Evolutionary conservation across 306 rosid genomes (phyloP).

Genomic region (Ormosia emarginata): DNA sequence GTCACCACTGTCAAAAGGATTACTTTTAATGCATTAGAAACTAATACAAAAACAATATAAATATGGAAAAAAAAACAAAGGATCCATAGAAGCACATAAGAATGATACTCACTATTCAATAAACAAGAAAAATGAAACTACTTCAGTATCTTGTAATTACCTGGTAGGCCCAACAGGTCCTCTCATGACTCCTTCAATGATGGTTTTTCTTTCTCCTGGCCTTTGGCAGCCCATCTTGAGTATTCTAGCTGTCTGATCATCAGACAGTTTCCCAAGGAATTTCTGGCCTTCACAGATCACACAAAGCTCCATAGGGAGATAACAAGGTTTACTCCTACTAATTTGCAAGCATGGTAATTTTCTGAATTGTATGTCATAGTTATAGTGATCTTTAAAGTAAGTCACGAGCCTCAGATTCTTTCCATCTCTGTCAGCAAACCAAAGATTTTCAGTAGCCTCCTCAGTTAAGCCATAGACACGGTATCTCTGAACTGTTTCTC

Average conservation of each 20-base stretch:
- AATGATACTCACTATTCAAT: neutral
- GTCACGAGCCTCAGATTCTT: slow-evolving; percentile 69
- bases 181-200: slow-evolving; percentile 81
- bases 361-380: slow-evolving; percentile 81
- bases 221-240: slow-evolving; percentile 96
- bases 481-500: slow-evolving; percentile 92
- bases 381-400: slow-evolving; percentile 93
- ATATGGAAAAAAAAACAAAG: neutral
- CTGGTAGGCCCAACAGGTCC: slow-evolving; percentile 86
- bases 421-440: slow-evolving; percentile 90
- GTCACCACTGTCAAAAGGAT: slow-evolving; percentile 60
- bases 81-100: slow-evolving; percentile 6
- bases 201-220: slow-evolving; percentile 82
- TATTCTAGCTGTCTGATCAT: slow-evolving; percentile 93
- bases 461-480: slow-evolving; percentile 86
- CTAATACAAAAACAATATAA: neutral
- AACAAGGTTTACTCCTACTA: slow-evolving; percentile 90
- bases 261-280: slow-evolving; percentile 87
- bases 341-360: slow-evolving; percentile 93
- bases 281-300: slow-evolving; percentile 96
- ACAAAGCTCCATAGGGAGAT: slow-evolving; percentile 99
- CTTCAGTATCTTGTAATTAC: slow-evolving; percentile 34
- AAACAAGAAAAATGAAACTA: slow-evolving; percentile 13
- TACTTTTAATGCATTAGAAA: slow-evolving; percentile 17
- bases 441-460: slow-evolving; percentile 83